phyloP scores from a whole-genome alignment of 805 yeast species.

The Clavispora phyllophila region DNA sequence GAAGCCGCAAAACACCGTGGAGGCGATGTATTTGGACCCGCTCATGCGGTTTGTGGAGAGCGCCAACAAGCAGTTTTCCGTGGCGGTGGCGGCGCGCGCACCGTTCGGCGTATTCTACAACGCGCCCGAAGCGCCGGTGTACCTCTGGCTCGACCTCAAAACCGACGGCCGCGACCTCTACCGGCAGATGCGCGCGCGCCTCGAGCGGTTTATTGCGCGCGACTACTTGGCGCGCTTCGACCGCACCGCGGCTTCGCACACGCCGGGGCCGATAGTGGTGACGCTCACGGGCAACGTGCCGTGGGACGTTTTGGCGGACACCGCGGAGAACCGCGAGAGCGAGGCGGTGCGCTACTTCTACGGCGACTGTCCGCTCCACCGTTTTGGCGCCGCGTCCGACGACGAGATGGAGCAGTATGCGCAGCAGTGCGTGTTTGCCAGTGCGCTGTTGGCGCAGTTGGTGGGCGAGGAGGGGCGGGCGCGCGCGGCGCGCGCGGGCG shows the following conservation, averaged over 20 bases:
- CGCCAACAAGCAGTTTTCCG: slow-evolving; percentile 36
- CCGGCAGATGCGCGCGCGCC: slow-evolving; percentile 37
- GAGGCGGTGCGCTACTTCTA: slow-evolving; percentile 37
- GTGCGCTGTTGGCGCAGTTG: slow-evolving; percentile 36
- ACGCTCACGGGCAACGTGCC: slow-evolving; percentile 68
- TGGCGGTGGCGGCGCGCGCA: slow-evolving; percentile 12
- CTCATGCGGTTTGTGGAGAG: slow-evolving; percentile 43
- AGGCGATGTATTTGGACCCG: slow-evolving; percentile 49
- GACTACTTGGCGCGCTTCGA: slow-evolving; percentile 50
- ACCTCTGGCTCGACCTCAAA: slow-evolving; percentile 61
- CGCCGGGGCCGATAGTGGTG: slow-evolving; percentile 54
- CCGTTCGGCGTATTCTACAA: slow-evolving; percentile 36
- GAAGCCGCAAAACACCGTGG: slow-evolving; percentile 41
- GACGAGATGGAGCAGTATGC: slow-evolving; percentile 19
- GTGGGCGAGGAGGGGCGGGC: slow-evolving; percentile 18
- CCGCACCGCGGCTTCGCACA: slow-evolving; percentile 23
- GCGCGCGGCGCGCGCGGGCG: slow-evolving; percentile 16
- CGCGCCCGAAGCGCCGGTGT: slow-evolving; percentile 47
- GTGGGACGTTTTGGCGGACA: slow-evolving; percentile 21
- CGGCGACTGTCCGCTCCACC: slow-evolving; percentile 48
- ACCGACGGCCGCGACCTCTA: slow-evolving; percentile 49
- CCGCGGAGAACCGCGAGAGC: neutral
- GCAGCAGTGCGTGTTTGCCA: slow-evolving; percentile 34
- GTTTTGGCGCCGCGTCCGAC: slow-evolving; percentile 18
- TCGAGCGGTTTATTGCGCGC: slow-evolving; percentile 43